These are phyloP conservation scores for Naematelia encephala DNA, from an alignment of 768 basidiomycete genomes.

Conservation along the genomic window DNA sequence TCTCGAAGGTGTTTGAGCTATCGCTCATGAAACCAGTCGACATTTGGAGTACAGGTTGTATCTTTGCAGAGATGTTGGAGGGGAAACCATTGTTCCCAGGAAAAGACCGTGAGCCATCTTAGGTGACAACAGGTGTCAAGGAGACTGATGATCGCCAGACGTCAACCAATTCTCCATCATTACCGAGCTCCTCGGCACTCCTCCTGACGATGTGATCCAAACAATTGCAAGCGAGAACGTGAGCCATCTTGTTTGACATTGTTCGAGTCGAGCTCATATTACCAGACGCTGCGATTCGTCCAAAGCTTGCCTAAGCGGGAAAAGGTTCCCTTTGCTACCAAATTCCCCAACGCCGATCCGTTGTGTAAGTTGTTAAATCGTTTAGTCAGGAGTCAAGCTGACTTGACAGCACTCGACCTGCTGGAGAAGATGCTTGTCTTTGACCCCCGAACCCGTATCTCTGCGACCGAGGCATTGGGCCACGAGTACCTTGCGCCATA, in stretches of 20 bases:
- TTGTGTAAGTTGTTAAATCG: slow-evolving; percentile 60
- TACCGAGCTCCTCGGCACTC: slow-evolving; percentile 96
- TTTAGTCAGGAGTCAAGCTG: slow-evolving; percentile 1
- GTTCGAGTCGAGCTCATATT: background rate
- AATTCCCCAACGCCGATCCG: slow-evolving; percentile 81
- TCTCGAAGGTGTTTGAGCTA: background rate
- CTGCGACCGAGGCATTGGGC: slow-evolving; percentile 78
- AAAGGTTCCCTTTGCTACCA: slow-evolving; percentile 90
- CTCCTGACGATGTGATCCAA: slow-evolving; percentile 98
- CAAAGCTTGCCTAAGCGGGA: slow-evolving; percentile 94
- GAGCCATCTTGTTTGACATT: slow-evolving; percentile 38
- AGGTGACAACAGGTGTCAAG: background rate
- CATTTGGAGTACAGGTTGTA: slow-evolving; percentile 99
- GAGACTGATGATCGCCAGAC: slow-evolving; percentile 60
- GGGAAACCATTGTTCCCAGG: slow-evolving; percentile 98
- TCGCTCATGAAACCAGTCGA: slow-evolving; percentile 60
- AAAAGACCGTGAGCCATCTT: slow-evolving; percentile 78
- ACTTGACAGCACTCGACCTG: slow-evolving; percentile 75
- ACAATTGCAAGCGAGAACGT: slow-evolving; percentile 98
- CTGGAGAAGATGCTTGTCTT: slow-evolving; percentile 99
- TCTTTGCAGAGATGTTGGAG: slow-evolving; percentile 99
- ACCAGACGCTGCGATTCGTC: slow-evolving; percentile 94
- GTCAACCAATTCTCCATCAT: slow-evolving; percentile 99
- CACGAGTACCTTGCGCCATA: slow-evolving; percentile 96
- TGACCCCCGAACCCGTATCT: slow-evolving; percentile 95